Base-by-base conservation (phyloP, 129 eudicot species). In the Dittrichia graveolens region DNA sequence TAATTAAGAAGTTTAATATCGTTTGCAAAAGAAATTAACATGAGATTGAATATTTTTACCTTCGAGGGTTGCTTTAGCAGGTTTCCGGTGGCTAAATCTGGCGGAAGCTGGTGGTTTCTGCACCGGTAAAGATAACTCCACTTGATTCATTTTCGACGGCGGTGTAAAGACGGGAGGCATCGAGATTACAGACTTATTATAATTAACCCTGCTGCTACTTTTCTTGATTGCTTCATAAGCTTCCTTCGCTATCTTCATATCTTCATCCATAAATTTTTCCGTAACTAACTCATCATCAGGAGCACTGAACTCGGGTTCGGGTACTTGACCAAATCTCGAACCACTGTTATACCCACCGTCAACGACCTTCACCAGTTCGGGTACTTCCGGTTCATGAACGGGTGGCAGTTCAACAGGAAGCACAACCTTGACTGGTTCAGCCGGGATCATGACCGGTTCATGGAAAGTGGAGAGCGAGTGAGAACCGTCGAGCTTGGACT, bases 61-160 rank as follows among this genome's bases (percentile, higher is more conserved):
- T 83, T 92, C 91, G 2, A 81, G 71, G 60, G 75, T 82, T 57
- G 83, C 67, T 69, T 78, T 85, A 24, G 74, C 82, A n/a, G 72
- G 41, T 78, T 80, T 89, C 67, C 91, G 87, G 63, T 80, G 84
- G 63, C 75, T 75, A 66, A 92, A 81, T 59, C 91, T 87, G n/a
- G 83, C 73, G n/a, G 96, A 89, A 39, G 52, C 83, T 46, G 88
- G 89, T 63, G 88, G 92, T 68, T 83, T 86, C 78, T 81, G 85
- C 48, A 15, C 6, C 68, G 81, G 56, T 61, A 67, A 40, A 19
- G 72, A 76, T 42, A 57, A 38, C 56, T 64, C 81, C 35, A 47
- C 75, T 12, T 52, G 16, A 24, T 73, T 65, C 39, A 61, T 61
- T 3, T 65, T 67, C 55, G 60, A 4, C 1, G 71, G 61, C 3